Percentiles rank a stretch among this genome's conserved stretches.
These are phyloP conservation scores for Alternaria sp. DNA, from an alignment of 2,329 filamentous ascomycete species.

Conservation along the genomic window DNA sequence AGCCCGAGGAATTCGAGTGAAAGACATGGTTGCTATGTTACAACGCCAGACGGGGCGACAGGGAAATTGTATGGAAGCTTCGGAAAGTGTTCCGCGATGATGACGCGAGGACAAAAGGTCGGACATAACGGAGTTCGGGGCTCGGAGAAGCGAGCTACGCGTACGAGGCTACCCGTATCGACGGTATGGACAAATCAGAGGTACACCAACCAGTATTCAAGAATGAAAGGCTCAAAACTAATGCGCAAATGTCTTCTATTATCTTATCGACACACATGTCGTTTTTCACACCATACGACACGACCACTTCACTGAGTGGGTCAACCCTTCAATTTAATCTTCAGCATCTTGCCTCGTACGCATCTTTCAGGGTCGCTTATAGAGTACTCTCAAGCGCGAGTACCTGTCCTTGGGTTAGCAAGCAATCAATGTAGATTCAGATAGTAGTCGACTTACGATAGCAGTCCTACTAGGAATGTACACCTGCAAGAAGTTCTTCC, in stretches of 20 bases:
- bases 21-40: constrained; percentile 6
- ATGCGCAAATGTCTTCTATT: constrained; percentile 1
- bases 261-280: background rate
- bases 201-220: background rate
- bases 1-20: constrained; percentile 4
- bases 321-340: background rate
- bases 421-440: background rate
- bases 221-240: background rate
- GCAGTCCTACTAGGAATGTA: constrained; percentile 88
- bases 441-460: constrained; percentile 63
- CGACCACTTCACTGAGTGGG: background rate
- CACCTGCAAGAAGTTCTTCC: constrained; percentile 90
- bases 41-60: background rate
- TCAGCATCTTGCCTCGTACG: background rate
- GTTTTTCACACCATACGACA: background rate
- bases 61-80: constrained; percentile 4
- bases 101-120: constrained; percentile 10
- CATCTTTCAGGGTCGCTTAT: constrained; percentile 14
- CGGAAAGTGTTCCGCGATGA: constrained; percentile 13
- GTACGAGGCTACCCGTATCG: background rate
- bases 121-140: background rate
- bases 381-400: constrained; percentile 42
- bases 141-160: background rate
- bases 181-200: background rate
- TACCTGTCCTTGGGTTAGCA: constrained; percentile 12